These are phyloP conservation scores for Diaporthe citrichinensis DNA, from an alignment of 2,329 filamentous ascomycete species.

Conservation along the genomic window DNA sequence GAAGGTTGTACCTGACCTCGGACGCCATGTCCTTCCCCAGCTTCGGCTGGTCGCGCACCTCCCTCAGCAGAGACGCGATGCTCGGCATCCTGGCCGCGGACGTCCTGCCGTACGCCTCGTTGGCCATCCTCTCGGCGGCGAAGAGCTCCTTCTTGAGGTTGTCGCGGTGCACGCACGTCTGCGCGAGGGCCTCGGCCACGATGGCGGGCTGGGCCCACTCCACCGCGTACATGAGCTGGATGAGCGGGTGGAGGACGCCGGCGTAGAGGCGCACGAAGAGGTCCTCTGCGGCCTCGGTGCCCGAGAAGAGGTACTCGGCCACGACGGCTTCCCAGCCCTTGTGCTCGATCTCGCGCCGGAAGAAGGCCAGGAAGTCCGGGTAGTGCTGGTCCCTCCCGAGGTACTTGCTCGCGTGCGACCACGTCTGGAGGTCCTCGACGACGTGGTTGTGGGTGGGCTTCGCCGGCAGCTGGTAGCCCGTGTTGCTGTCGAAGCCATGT, in stretches of 20 bases:
- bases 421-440: constrained; percentile 70
- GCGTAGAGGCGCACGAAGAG: constrained; percentile 73
- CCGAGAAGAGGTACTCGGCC: constrained; percentile 77
- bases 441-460: constrained; percentile 62
- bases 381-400: constrained; percentile 77
- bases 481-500: constrained; percentile 75
- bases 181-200: constrained; percentile 83
- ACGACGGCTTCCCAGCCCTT: constrained; percentile 71
- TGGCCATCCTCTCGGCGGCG: constrained; percentile 63
- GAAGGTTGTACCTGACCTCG: constrained; percentile 74
- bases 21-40: constrained; percentile 66
- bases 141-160: constrained; percentile 69
- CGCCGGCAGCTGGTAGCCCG: constrained; percentile 73
- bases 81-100: constrained; percentile 51
- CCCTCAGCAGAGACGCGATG: constrained; percentile 73
- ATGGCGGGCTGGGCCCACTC: constrained; percentile 88
- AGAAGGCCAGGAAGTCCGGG: constrained; percentile 82
- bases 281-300: constrained; percentile 74
- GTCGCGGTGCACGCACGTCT: constrained; percentile 78
- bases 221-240: constrained; percentile 87
- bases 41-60: constrained; percentile 68
- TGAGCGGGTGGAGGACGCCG: constrained; percentile 83
- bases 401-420: constrained; percentile 67
- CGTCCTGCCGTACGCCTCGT: constrained; percentile 47
- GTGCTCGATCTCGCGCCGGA: constrained; percentile 79